These are phyloP conservation scores for Punica granatum DNA, from an alignment of 345 rosid species.

Conservation along the genomic window DNA sequence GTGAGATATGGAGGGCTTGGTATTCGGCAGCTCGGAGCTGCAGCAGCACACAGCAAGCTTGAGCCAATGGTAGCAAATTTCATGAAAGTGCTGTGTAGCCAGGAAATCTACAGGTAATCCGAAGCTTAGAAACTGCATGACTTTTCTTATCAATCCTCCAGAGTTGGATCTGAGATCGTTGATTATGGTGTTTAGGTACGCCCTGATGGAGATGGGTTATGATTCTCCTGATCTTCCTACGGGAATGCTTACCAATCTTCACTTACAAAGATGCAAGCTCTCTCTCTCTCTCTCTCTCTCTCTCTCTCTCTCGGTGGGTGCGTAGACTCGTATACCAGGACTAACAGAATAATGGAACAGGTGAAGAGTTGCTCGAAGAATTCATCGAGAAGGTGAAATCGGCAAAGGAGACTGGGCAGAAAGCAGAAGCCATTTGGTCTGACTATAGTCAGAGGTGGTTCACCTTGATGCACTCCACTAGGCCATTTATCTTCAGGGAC, in stretches of 20 bases:
- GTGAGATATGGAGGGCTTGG: slow-evolving; percentile 72
- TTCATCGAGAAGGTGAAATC: slow-evolving; percentile 46
- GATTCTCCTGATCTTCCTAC: slow-evolving; percentile 64
- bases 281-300: no score
- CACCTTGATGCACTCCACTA: slow-evolving; percentile 51
- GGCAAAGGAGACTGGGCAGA: slow-evolving; percentile 37
- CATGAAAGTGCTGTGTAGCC: slow-evolving; percentile 59
- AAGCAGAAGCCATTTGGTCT: slow-evolving; percentile 56
- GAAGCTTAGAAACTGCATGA: neutral
- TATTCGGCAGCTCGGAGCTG: slow-evolving; percentile 56
- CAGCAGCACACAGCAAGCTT: slow-evolving; percentile 55
- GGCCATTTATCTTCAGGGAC: slow-evolving; percentile 59
- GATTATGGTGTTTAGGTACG: slow-evolving; percentile 30
- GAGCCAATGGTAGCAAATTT: slow-evolving; percentile 61
- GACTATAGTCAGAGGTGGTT: slow-evolving; percentile 80
- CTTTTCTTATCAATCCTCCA: neutral
- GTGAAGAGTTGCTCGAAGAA: slow-evolving; percentile 50
- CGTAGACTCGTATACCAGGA: neutral
- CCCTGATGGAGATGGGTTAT: slow-evolving; percentile 64
- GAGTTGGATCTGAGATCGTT: neutral
- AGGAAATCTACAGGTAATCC: slow-evolving; percentile 55
- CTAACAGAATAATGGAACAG: slow-evolving; percentile 19
- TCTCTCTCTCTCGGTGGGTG: neutral
- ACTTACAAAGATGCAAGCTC: slow-evolving; percentile 51
- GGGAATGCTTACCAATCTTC: slow-evolving; percentile 59